A percentile compares a stretch with the other conserved stretches of the same genome.
phyloP scores from a whole-genome alignment of 179 eudicot species.

The Heliamphora pulchella region DNA sequence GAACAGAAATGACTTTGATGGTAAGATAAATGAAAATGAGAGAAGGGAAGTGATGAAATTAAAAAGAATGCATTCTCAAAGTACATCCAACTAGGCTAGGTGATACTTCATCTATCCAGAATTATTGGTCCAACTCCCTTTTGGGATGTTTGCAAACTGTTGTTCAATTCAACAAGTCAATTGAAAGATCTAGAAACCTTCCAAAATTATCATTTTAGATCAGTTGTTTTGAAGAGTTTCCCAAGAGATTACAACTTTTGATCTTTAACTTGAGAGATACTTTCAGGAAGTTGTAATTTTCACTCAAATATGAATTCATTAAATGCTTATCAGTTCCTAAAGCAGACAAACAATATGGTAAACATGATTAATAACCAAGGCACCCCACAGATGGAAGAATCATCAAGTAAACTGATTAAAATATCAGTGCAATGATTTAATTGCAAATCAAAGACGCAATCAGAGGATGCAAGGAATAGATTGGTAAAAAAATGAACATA shows the following conservation, averaged over 20 bases:
- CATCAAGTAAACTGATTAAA: not conserved
- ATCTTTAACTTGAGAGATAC: not conserved
- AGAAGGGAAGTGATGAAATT: not conserved
- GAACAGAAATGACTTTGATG: not conserved
- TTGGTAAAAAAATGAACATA: not conserved
- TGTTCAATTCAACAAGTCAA: not conserved
- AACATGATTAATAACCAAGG: not conserved
- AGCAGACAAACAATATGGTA: not conserved
- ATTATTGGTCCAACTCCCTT: not conserved
- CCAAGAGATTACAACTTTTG: not conserved
- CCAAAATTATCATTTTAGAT: not conserved
- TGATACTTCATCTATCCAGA: not conserved
- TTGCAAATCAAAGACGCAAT: not conserved
- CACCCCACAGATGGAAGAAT: not conserved
- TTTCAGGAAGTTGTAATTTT: not conserved
- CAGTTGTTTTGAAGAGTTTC: not conserved
- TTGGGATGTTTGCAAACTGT: not conserved
- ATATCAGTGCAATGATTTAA: not conserved
- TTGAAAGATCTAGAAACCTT: not conserved
- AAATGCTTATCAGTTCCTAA: not conserved
- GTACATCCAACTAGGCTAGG: not conserved
- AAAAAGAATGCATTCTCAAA: not conserved
- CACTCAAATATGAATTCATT: not conserved
- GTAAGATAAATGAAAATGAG: conserved; percentile 4
- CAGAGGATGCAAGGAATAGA: not conserved